Base-by-base conservation (phyloP, 164 flowering plant genomes). In the Euptelea pleiosperma region DNA sequence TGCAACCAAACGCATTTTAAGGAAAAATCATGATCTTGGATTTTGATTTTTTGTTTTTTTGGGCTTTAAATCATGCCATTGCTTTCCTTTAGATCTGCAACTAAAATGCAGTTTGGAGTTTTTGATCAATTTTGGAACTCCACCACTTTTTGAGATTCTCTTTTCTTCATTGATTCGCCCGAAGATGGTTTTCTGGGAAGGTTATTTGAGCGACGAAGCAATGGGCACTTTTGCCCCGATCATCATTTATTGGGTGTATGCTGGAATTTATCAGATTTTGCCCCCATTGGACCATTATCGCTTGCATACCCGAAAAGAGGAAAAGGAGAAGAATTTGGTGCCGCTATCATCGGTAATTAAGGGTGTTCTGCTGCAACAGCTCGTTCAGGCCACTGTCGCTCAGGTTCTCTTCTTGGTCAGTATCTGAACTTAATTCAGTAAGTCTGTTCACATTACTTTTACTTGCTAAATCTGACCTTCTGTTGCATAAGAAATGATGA, bases 161-260 rank as follows among this genome's bases (percentile, higher is more conserved):
- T 15, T 19, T 57, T 33, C 15, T 16, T 30, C 5, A 9, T 11
- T n/a, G 4, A 14, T 39, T 49, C 28, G 37, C 5, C 0, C 14
- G 11, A 68, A 52, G 42, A 86, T 86, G 93, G 89, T 79, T 60
- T 83, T 86, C 42, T 87, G 94, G 91, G 94, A 87, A 58, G 85
- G 85, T 25, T 83, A 87, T 65, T 72, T 76, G 55, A 86, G 90
- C 50, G 97, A 87, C 67, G 97, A 90, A 52, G 63, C 73, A 1
- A 77, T 87, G 90, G 95, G 94, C 0, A 90, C 87, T 8, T 82
- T 85, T 75, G 86, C 85, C 36, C 97, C 97, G 12, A 77, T 87
- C 25, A 67, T 90, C 22, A 74, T 87, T 14, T 90, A 87, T 52
- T 90, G 97, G 97, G 14, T 85, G 57, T 87, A 90, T 52, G 84